Percentiles rank a stretch among this genome's conserved stretches.
Conservation (phyloP, 2,329 filamentous ascomycete species). For the Nigrospora osmanthi region DNA sequence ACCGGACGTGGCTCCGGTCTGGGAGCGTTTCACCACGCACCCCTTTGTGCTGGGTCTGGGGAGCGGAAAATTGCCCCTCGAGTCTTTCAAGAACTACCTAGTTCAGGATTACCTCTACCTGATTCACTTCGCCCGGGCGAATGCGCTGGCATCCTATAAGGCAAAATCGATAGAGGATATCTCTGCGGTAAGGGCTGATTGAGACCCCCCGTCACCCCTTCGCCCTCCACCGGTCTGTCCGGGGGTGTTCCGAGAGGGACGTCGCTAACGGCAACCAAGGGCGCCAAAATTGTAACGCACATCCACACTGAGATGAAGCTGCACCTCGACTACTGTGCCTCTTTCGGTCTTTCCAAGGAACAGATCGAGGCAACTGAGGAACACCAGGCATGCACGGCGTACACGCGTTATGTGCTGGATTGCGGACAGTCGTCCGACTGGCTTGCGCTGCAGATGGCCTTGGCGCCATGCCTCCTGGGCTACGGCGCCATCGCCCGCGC, state of each 20-base stretch:
- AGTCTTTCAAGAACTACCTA: constrained; percentile 81
- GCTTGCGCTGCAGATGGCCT: constrained; percentile 75
- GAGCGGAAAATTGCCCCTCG: constrained; percentile 63
- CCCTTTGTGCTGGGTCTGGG: constrained; percentile 74
- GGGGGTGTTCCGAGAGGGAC: not conserved
- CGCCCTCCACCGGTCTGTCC: not conserved
- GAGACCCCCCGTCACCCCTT: not conserved
- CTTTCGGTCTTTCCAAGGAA: constrained; percentile 67
- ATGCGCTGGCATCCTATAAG: constrained; percentile 81
- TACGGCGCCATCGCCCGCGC: constrained; percentile 74
- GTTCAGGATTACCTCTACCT: constrained; percentile 90
- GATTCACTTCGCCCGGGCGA: constrained; percentile 83
- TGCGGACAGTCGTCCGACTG: constrained; percentile 82
- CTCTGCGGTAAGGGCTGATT: constrained; percentile 43
- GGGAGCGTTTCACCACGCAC: constrained; percentile 73
- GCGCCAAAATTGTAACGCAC: constrained; percentile 64
- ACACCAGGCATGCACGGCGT: constrained; percentile 57
- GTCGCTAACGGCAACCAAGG: constrained; percentile 26
- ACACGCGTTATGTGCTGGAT: constrained; percentile 80
- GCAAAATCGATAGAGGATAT: constrained; percentile 67
- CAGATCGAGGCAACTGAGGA: constrained; percentile 71
- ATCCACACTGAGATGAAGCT: constrained; percentile 74
- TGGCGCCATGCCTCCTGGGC: constrained; percentile 84
- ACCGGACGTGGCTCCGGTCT: constrained; percentile 64
- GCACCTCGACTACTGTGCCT: constrained; percentile 74